Percentiles rank a stretch among this genome's conserved stretches.
phyloP scores from a whole-genome alignment of 2,329 filamentous ascomycete species.

The Thermomyces lanuginosus region DNA sequence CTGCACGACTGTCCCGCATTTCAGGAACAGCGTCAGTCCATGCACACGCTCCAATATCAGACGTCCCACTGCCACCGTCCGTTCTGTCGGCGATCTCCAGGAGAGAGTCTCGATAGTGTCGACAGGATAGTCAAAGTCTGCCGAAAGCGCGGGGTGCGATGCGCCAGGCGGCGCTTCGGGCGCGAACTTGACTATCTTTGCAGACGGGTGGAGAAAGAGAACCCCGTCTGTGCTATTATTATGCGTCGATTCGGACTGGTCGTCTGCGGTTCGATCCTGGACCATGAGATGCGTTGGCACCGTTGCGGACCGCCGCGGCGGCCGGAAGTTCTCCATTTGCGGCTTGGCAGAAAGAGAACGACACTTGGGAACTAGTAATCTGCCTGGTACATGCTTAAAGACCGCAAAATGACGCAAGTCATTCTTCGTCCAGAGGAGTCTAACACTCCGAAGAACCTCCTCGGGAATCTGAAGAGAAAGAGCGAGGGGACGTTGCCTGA shows the following conservation, averaged over 20 bases:
- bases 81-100: constrained; percentile 61
- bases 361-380: constrained; percentile 1
- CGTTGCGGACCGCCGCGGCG: constrained; percentile 21
- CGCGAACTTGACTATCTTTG: constrained; percentile 54
- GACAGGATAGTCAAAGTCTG: constrained; percentile 32
- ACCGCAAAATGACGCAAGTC: too few relatives aligned
- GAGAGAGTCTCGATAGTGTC: constrained; percentile 47
- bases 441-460: too few relatives aligned
- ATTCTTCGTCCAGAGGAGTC: too few relatives aligned
- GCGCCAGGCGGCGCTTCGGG: constrained; percentile 20
- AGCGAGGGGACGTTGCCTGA: too few relatives aligned
- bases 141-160: constrained; percentile 27
- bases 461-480: too few relatives aligned
- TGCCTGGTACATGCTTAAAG: too few relatives aligned
- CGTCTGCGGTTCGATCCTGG: constrained; percentile 9
- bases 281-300: constrained; percentile 20
- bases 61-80: constrained; percentile 65
- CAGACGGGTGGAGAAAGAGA: constrained; percentile 56
- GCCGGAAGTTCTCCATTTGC: constrained; percentile 13
- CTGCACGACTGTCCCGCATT: constrained; percentile 66
- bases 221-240: constrained; percentile 24
- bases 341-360: constrained; percentile 8
- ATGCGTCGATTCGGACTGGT: constrained; percentile 13
- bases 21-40: constrained; percentile 73
- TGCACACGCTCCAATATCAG: constrained; percentile 75